phyloP scores from a whole-genome alignment of 2,329 filamentous ascomycete genomes.

The Pseudogymnoascus sp. region DNA sequence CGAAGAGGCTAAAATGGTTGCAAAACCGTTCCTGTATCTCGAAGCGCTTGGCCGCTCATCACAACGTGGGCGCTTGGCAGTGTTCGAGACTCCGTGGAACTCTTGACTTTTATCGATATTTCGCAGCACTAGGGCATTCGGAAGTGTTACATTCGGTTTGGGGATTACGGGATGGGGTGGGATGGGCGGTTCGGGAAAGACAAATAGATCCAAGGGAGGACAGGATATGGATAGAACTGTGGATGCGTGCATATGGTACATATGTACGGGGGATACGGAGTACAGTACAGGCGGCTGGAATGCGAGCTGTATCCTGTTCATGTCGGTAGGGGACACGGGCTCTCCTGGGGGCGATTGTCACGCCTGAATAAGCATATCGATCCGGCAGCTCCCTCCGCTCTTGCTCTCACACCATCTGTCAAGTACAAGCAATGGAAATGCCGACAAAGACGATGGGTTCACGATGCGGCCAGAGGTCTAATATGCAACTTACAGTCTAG shows the following conservation, averaged over 20 bases:
- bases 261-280: not conserved
- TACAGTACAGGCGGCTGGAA: not conserved
- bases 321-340: not conserved
- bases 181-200: not conserved
- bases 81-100: not conserved
- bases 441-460: not conserved
- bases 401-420: not conserved
- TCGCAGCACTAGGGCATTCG: not conserved
- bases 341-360: not conserved
- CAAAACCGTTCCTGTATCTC: conserved; percentile 4
- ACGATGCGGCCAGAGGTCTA: conserved; percentile 3
- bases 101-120: conserved; percentile 5
- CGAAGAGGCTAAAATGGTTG: not conserved
- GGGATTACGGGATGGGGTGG: conserved; percentile 2
- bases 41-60: not conserved
- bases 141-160: conserved; percentile 4
- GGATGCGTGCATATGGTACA: not conserved
- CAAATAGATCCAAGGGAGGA: not conserved
- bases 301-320: not conserved
- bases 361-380: not conserved
- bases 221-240: not conserved
- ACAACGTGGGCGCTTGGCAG: not conserved
- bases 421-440: not conserved
- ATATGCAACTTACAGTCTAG: not conserved
- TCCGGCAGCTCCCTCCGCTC: not conserved